These are phyloP conservation scores for Tetrahymena elliotti DNA, from an alignment of 73 alveolate species.

Conservation along the genomic window DNA sequence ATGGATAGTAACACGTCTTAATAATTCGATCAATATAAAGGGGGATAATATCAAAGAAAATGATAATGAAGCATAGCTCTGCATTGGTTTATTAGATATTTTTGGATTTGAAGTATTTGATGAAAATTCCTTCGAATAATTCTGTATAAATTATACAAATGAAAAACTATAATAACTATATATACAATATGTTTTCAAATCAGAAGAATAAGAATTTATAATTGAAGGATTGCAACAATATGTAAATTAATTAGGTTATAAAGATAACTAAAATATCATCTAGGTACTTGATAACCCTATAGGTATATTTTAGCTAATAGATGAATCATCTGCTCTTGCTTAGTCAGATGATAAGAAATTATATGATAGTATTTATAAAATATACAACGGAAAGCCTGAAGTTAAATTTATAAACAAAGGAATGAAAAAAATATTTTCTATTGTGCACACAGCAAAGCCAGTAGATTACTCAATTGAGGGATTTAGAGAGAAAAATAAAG, in stretches of 20 bases:
- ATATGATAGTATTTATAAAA: background rate
- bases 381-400: background rate
- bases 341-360: background rate
- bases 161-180: slow-evolving; percentile 86
- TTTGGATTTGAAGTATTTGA: slow-evolving; percentile 92
- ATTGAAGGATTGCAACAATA: background rate
- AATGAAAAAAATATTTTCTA: slow-evolving; percentile 18
- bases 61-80: background rate
- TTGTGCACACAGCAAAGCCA: slow-evolving; percentile 78
- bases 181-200: slow-evolving; percentile 74
- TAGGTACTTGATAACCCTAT: background rate
- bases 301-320: background rate
- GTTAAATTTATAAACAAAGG: background rate
- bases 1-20: slow-evolving; percentile 84
- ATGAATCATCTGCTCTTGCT: background rate
- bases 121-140: slow-evolving; percentile 81
- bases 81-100: slow-evolving; percentile 78
- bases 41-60: background rate
- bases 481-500: slow-evolving; percentile 88
- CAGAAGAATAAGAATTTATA: slow-evolving; percentile 36
- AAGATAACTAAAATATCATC: background rate
- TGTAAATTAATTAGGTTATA: background rate
- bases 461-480: slow-evolving; percentile 70
- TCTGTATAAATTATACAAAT: slow-evolving; percentile 84
- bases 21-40: slow-evolving; percentile 67